Percentiles rank a stretch among this genome's conserved stretches.
These are phyloP conservation scores for Kluyveromyces wickerhamii DNA, from an alignment of 805 yeast species.

Conservation along the genomic window DNA sequence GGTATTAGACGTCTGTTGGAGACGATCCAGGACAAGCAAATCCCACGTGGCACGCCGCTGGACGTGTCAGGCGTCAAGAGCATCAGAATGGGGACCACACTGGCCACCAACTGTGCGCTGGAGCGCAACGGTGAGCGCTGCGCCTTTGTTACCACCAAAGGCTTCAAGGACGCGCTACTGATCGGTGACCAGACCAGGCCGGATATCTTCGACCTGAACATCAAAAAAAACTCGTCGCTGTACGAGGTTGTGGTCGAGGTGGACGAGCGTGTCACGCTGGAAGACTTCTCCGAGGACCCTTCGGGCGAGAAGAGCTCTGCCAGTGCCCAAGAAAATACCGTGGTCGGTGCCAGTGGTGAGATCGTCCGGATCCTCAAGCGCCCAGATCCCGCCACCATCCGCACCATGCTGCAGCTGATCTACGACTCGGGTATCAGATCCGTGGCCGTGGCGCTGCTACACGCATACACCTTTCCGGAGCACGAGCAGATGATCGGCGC, in stretches of 20 bases:
- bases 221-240: constrained; percentile 60
- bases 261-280: constrained; percentile 85
- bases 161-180: constrained; percentile 70
- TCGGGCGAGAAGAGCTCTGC: constrained; percentile 19
- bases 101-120: constrained; percentile 89
- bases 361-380: constrained; percentile 46
- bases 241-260: constrained; percentile 74
- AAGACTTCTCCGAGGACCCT: constrained; percentile 73
- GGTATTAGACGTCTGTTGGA: constrained; percentile 79
- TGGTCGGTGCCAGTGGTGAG: constrained; percentile 62
- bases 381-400: constrained; percentile 41
- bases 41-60: constrained; percentile 53
- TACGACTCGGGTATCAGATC: constrained; percentile 56
- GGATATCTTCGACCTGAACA: constrained; percentile 73
- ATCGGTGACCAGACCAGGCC: constrained; percentile 95
- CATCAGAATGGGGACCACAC: constrained; percentile 88
- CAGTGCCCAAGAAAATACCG: constrained; percentile 28
- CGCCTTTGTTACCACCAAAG: constrained; percentile 79
- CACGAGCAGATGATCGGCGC: constrained; percentile 57
- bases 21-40: constrained; percentile 40
- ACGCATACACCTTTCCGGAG: constrained; percentile 62
- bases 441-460: constrained; percentile 63
- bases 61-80: constrained; percentile 57
- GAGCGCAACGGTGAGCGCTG: constrained; percentile 90
- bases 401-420: constrained; percentile 35